These are phyloP conservation scores for Crassisporium funariophilum DNA, from an alignment of 768 basidiomycete genomes.

Conservation along the genomic window DNA sequence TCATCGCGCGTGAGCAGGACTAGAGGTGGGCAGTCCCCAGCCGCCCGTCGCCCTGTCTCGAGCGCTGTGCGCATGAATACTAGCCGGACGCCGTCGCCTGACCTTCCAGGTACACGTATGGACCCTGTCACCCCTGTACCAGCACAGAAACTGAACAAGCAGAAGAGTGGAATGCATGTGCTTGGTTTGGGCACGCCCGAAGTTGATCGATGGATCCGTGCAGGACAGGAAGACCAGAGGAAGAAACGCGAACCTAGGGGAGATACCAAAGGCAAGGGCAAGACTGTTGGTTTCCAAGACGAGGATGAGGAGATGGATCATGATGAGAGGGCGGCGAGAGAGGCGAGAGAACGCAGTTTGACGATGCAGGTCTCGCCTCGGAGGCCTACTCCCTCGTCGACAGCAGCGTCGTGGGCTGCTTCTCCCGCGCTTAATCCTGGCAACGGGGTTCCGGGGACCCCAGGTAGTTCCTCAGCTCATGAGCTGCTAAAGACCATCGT, in stretches of 20 bases:
- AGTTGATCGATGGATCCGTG: conserved; percentile 45
- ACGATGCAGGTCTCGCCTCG: conserved; percentile 63
- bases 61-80: not conserved
- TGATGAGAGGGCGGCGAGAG: conserved; percentile 24
- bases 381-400: conserved; percentile 30
- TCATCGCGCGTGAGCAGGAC: conserved; percentile 1
- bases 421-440: conserved; percentile 38
- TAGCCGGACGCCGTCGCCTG: conserved; percentile 46
- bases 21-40: not conserved
- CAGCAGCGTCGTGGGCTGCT: conserved; percentile 38
- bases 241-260: conserved; percentile 18
- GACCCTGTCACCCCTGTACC: conserved; percentile 39
- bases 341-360: conserved; percentile 40
- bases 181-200: conserved; percentile 50
- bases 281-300: conserved; percentile 50
- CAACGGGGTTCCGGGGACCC: conserved; percentile 21
- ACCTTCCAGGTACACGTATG: conserved; percentile 34
- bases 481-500: conserved; percentile 67
- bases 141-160: conserved; percentile 18
- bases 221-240: conserved; percentile 28
- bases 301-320: conserved; percentile 30
- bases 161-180: conserved; percentile 24
- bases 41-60: conserved; percentile 19
- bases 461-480: conserved; percentile 43
- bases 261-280: conserved; percentile 32